Percentiles rank a stretch among this genome's conserved stretches.
Conservation (phyloP, 2,329 filamentous ascomycete species). For the Xylaria sp. region DNA sequence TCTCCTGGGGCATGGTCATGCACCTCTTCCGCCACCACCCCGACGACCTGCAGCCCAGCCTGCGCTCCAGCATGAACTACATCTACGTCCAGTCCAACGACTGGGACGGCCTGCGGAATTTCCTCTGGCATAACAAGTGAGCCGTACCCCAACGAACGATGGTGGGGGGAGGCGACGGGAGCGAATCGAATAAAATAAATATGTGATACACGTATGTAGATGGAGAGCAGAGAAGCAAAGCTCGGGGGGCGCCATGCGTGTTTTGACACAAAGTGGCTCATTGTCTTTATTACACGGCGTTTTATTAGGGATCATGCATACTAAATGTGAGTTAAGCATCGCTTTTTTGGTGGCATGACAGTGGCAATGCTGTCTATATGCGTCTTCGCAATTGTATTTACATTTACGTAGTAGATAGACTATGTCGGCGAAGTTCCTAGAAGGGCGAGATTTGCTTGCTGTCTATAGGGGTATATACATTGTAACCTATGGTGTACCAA, state of each 20-base stretch:
- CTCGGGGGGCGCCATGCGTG: conserved; percentile 21
- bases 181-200: not conserved
- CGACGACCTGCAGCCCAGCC: conserved; percentile 87
- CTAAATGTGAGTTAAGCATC: conserved; percentile 11
- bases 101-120: conserved; percentile 87
- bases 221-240: not conserved
- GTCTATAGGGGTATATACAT: conserved; percentile 21
- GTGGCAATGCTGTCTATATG: not conserved
- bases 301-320: conserved; percentile 23
- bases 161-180: not conserved
- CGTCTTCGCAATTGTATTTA: conserved; percentile 15
- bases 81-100: conserved; percentile 91
- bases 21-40: conserved; percentile 93
- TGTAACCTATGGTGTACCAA: not conserved
- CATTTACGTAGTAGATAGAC: conserved; percentile 31
- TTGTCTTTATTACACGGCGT: conserved; percentile 29
- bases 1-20: conserved; percentile 96
- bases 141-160: too few species aligned
- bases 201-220: not conserved
- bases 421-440: conserved; percentile 14
- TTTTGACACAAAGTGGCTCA: conserved; percentile 26
- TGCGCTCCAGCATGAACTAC: conserved; percentile 96
- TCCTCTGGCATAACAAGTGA: conserved; percentile 85
- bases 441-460: conserved; percentile 26
- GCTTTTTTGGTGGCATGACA: not conserved